Evolutionary conservation across 2,329 filamentous ascomycete species (phyloP), one percentile per base, ranked within the genome.

Genomic region (Microsporum ferrugineum): DNA sequence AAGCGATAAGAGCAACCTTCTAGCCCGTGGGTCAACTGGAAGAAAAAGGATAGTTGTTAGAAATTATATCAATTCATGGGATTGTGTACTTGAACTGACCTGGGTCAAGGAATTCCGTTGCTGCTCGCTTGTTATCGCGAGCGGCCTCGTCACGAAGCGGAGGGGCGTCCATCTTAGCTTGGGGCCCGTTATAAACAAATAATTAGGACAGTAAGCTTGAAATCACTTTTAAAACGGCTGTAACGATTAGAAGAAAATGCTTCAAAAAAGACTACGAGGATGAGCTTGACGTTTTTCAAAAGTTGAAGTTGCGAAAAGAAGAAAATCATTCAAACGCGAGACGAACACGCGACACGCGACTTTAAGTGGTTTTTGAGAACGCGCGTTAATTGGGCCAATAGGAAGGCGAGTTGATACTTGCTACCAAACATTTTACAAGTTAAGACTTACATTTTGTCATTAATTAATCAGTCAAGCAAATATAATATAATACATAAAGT

Each of bases 101-200:
- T 63, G 92, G 92, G 79, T 96, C 92, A 49, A 97, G 84, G 71
- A 97, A 96, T 73, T 96, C 91, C 69, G 88, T 83, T n/a, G 90
- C 91, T 65, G 88, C 84, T 69, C 90, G 88, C 73, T 96, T 84
- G 69, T 91, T 89, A 77, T 95, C 87, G 68, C 85, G 83, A 68
- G 87, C 85, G 33, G 66, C 56, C 60, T 64, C 63, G 64, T 63
- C 61, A 8, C 36, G 56, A 31, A 59, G 56, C 34, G 27, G 47
- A 34, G 57, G 57, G 41, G 36, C 27, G 14, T 60, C 58, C 62
- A 63, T 63, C 6, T 53, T 60, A 31, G 3, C 29, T 7, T 5
- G 14, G 23, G 12, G 33, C 29, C 4, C 1, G 3, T 55, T 36
- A 8, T 31, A 14, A n/a, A 3, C 31, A n/a, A 31, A 17, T 7